Conservation (phyloP, 83 land plant genomes). For the Picea abies region DNA sequence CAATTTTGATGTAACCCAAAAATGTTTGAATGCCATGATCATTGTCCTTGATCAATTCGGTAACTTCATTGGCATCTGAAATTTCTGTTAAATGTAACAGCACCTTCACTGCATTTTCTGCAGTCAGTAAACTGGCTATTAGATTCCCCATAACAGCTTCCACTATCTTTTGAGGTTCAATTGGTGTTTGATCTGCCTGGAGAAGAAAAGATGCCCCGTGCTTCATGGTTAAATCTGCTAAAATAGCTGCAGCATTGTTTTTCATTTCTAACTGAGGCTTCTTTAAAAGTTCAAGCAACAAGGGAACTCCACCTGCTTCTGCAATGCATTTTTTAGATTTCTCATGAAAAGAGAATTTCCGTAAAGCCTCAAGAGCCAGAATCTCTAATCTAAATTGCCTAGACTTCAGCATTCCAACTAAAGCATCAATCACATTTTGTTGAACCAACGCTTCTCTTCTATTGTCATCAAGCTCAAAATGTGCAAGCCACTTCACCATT, state of each 20-base stretch:
- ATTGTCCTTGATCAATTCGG: slow-evolving; percentile 1
- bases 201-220: slow-evolving; percentile 9
- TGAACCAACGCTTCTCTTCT: slow-evolving; percentile 21
- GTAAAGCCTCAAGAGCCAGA: slow-evolving; percentile 25
- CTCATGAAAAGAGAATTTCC: slow-evolving; percentile 22
- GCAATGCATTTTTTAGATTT: slow-evolving; percentile 17
- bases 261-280: not conserved
- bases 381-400: slow-evolving; percentile 6
- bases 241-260: slow-evolving; percentile 6
- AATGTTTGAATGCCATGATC: slow-evolving; percentile 11
- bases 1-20: slow-evolving; percentile 6
- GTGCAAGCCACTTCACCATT: slow-evolving; percentile 16
- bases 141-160: slow-evolving; percentile 11
- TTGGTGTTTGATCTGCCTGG: not conserved
- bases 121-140: not conserved
- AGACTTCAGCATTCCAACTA: slow-evolving; percentile 18
- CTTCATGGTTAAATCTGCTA: slow-evolving; percentile 10
- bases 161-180: slow-evolving; percentile 5
- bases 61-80: not conserved
- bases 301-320: slow-evolving; percentile 18
- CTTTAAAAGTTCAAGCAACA: slow-evolving; percentile 4
- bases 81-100: not conserved
- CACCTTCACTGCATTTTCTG: slow-evolving; percentile 7
- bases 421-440: slow-evolving; percentile 21
- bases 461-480: slow-evolving; percentile 17